Base-by-base conservation (phyloP, 2,329 filamentous ascomycete species). In the Microdochium paspali region DNA sequence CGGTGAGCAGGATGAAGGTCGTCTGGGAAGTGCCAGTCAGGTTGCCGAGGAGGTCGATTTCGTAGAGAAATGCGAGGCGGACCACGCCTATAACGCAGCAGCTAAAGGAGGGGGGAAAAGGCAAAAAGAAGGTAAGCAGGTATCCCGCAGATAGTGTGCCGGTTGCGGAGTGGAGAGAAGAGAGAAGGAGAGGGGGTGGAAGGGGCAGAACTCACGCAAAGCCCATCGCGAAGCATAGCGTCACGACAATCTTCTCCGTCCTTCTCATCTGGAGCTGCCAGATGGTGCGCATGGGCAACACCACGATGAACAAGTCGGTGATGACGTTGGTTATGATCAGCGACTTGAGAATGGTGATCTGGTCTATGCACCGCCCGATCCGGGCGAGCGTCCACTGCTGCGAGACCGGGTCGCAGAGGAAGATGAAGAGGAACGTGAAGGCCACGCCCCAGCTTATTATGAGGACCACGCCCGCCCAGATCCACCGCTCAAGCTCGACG, bases 281-380 rank as follows among this genome's bases (percentile, higher is more conserved):
- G 10, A 68, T 56, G n/a, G 58, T 63, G 28, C 58, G 56, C 7
- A 69, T 54, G 18, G 66, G 65, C 45, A 69, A 50, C 10, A 61
- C 46, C 30, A 67, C 54, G 31, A 68, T 65, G 30, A 62, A 53
- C 10, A 67, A 49, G 48, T 69, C 65, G 5, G 61, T 62, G 23
- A 62, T 46, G 42, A 67, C 61, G 48, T 67, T 68, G 43, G 54
- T 58, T 48, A 56, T 50, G 44, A 58, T 55, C 44, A 58, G 52
- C 31, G 49, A 52, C 46, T 54, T 51, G 28, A 54, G 44, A 3
- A 58, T 42, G 10, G 52, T 39, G 10, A 56, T 54, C 46, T 56
- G 53, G 46, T 55, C 53, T 46, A 53, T 48, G 44, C 55, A 57
- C 44, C 39, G 45, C 13, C 54, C 54, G 30, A 54, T 51, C 2